A percentile compares a stretch with the other conserved stretches of the same genome.
Conservation (phyloP, 306 rosid species). For the Fragaria vesca region DNA sequence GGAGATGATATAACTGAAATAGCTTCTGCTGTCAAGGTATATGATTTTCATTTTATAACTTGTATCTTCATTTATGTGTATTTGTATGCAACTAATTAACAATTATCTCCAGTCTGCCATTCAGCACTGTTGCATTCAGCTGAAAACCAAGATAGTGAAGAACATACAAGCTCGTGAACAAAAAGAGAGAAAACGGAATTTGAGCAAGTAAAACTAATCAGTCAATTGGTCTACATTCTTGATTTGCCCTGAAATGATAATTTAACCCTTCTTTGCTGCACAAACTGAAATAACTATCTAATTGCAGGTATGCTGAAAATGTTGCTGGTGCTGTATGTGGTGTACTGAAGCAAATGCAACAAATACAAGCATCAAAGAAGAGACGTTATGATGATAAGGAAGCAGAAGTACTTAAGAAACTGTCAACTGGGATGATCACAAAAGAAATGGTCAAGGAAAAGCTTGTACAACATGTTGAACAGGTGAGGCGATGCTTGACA, state of each 20-base stretch:
- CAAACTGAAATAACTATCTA: conserved; percentile 23
- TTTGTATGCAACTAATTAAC: conserved; percentile 12
- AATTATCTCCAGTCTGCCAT: conserved; percentile 67
- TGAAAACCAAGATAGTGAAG: conserved; percentile 88
- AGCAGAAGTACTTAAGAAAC: conserved; percentile 57
- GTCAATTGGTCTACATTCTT: conserved; percentile 18
- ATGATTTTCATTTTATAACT: conserved; percentile 24
- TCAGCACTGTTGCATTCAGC: conserved; percentile 93
- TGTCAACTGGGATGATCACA: conserved; percentile 58
- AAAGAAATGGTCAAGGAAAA: conserved; percentile 71
- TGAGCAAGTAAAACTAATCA: conserved; percentile 55
- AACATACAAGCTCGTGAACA: conserved; percentile 96
- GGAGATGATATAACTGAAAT: conserved; percentile 96
- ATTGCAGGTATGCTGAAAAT: conserved; percentile 80
- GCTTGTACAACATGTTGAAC: conserved; percentile 86
- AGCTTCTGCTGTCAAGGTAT: conserved; percentile 93
- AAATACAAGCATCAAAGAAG: conserved; percentile 58
- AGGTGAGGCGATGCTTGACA: conserved; percentile 47
- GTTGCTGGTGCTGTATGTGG: conserved; percentile 63
- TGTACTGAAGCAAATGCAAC: conserved; percentile 62
- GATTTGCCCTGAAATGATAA: conserved; percentile 15
- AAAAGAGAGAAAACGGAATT: conserved; percentile 91
- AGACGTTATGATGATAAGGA: conserved; percentile 48
- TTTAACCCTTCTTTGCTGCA: conserved; percentile 7
- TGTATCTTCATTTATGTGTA: conserved; percentile 10